These are phyloP conservation scores for Shiraia bambusicola DNA, from an alignment of 2,329 filamentous ascomycete species.

Conservation along the genomic window DNA sequence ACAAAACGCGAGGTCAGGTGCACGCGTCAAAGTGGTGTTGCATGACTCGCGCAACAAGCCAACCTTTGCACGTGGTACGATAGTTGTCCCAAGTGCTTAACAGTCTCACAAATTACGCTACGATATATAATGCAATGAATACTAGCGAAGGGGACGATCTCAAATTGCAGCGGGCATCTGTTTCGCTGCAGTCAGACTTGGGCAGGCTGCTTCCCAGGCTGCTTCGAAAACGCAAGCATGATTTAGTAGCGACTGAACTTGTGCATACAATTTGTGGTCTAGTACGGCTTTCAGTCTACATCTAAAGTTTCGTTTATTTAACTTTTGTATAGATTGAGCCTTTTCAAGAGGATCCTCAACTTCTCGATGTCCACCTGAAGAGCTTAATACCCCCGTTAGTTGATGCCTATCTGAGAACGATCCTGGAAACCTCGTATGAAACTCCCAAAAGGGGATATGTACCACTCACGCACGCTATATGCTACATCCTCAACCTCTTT, in stretches of 20 bases:
- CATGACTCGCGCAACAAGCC: constrained; percentile 31
- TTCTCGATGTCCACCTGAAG: constrained; percentile 82
- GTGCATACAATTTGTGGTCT: constrained; percentile 43
- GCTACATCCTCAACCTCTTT: constrained; percentile 79
- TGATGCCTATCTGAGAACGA: constrained; percentile 70
- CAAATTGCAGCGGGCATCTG: constrained; percentile 48
- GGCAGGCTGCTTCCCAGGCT: constrained; percentile 37
- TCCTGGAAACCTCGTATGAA: constrained; percentile 45
- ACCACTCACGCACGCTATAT: constrained; percentile 60
- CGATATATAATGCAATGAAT: constrained; percentile 28
- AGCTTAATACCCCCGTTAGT: constrained; percentile 73
- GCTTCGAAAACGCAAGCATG: constrained; percentile 39
- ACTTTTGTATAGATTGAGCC: constrained; percentile 63
- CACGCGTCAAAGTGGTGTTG: constrained; percentile 28
- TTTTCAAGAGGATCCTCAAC: constrained; percentile 93
- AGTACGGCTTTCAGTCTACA: constrained; percentile 16
- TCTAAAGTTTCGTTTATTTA: constrained; percentile 3
- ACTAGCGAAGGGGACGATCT: constrained; percentile 50
- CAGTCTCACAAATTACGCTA: too few species aligned
- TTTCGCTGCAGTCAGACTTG: constrained; percentile 33
- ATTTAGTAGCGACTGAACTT: constrained; percentile 22
- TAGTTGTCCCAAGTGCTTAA: constrained; percentile 1
- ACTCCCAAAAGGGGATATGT: constrained; percentile 24
- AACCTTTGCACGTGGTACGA: too few species aligned
- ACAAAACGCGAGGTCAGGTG: constrained; percentile 31